A percentile compares a stretch with the other conserved stretches of the same genome.
Evolutionary conservation across 768 basidiomycete species (phyloP).

Genomic region (Pleurotus salmoneostramineus): DNA sequence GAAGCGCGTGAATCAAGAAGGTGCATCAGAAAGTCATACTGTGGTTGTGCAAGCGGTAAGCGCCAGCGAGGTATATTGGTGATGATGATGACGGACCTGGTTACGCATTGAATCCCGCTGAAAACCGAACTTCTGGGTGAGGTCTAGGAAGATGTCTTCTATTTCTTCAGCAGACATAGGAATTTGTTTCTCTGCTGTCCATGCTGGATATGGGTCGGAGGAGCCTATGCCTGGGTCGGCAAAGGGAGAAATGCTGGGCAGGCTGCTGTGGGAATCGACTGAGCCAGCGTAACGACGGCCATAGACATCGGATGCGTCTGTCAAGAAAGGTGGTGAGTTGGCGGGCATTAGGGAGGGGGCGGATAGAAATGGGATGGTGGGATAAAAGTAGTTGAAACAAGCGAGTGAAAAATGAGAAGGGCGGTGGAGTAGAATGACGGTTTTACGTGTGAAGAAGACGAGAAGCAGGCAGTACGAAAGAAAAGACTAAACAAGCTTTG

Average conservation of each 20-base stretch:
- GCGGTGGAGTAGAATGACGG: constrained; percentile 30
- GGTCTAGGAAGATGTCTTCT: constrained; percentile 97
- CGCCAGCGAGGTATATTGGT: constrained; percentile 5
- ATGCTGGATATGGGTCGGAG: constrained; percentile 86
- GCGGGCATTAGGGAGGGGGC: constrained; percentile 7
- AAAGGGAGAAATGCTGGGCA: constrained; percentile 56
- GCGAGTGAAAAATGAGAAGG: constrained; percentile 12
- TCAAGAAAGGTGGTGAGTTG: constrained; percentile 17
- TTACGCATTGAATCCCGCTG: constrained; percentile 95
- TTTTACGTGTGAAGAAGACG: constrained; percentile 5
- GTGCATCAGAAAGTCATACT: constrained; percentile 99
- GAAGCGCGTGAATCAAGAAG: constrained; percentile 97
- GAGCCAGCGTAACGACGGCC: constrained; percentile 51
- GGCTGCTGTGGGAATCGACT: constrained; percentile 57
- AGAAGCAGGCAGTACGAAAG: not conserved
- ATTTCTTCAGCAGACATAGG: constrained; percentile 98
- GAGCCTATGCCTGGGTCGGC: constrained; percentile 48
- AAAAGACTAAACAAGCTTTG: constrained; percentile 10
- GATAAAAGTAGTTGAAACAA: constrained; percentile 7
- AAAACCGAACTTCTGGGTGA: constrained; percentile 98
- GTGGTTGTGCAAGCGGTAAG: constrained; percentile 12
- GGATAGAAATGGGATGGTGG: constrained; percentile 1
- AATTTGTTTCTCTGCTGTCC: constrained; percentile 89
- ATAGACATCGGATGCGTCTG: constrained; percentile 26
- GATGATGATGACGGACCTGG: constrained; percentile 47